Conservation (phyloP, 345 rosid species). For the Linum usitatissimum region DNA sequence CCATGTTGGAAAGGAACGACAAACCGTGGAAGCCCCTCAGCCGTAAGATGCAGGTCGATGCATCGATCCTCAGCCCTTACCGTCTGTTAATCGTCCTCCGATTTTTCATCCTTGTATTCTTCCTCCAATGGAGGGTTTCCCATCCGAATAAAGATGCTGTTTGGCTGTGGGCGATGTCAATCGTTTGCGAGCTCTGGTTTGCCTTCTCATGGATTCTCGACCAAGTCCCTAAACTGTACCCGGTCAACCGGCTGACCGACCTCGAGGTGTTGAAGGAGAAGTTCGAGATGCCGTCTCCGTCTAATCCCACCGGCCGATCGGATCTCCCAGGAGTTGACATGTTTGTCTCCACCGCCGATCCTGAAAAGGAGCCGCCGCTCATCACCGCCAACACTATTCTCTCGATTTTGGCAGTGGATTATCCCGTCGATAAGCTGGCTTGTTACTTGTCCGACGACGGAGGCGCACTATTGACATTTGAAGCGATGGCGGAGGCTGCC, state of each 20-base stretch:
- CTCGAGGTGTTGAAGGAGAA: constrained; percentile 73
- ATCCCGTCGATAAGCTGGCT: constrained; percentile 75
- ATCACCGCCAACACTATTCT: constrained; percentile 80
- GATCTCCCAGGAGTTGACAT: constrained; percentile 88
- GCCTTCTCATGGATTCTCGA: constrained; percentile 93
- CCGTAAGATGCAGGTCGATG: constrained; percentile 44
- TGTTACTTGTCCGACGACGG: constrained; percentile 92
- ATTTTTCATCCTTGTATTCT: constrained; percentile 53
- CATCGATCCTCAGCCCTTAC: constrained; percentile 69
- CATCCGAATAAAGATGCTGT: constrained; percentile 75
- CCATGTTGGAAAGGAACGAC: constrained; percentile 49
- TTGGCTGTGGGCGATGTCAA: constrained; percentile 86
- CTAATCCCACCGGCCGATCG: constrained; percentile 81
- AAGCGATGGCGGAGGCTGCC: constrained; percentile 97
- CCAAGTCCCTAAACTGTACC: constrained; percentile 75
- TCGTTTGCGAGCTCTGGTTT: constrained; percentile 81
- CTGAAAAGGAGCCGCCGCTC: constrained; percentile 89
- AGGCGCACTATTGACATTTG: constrained; percentile 84
- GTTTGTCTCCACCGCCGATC: constrained; percentile 91
- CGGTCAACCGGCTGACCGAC: constrained; percentile 74
- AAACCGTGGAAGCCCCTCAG: constrained; percentile 93
- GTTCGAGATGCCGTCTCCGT: constrained; percentile 79
- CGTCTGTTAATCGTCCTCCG: constrained; percentile 54
- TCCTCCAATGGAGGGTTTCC: constrained; percentile 68
- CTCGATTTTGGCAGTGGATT: constrained; percentile 67